phyloP scores from a whole-genome alignment of 768 basidiomycete species.

The Podaxis sp. region DNA sequence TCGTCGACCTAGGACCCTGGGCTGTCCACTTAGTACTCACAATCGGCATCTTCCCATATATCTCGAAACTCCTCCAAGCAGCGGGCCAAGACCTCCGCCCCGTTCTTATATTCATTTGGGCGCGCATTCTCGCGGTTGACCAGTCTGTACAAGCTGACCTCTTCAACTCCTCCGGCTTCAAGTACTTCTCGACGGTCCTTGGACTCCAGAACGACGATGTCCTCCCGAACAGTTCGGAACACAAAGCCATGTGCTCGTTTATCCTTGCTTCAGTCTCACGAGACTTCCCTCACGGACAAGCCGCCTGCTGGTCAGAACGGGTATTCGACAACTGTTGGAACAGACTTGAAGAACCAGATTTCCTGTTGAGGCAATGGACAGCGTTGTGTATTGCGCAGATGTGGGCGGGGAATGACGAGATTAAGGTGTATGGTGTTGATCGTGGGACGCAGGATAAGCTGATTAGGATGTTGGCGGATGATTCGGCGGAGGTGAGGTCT shows the following conservation, averaged over 20 bases:
- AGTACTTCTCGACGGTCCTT: slow-evolving; percentile 81
- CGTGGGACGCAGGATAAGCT: slow-evolving; percentile 80
- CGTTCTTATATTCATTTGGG: slow-evolving; percentile 98
- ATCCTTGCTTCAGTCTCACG: slow-evolving; percentile 88
- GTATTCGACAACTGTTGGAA: slow-evolving; percentile 89
- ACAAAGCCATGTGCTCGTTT: slow-evolving; percentile 98
- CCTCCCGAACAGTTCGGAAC: slow-evolving; percentile 93
- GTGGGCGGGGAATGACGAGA: slow-evolving; percentile 92
- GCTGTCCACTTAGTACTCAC: slow-evolving; percentile 94
- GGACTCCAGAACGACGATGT: slow-evolving; percentile 63
- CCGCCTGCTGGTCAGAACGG: slow-evolving; percentile 74
- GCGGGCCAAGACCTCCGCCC: slow-evolving; percentile 95
- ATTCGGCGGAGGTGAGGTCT: slow-evolving; percentile 89
- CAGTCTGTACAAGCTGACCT: slow-evolving; percentile 89
- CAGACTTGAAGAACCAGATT: slow-evolving; percentile 85
- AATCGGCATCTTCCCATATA: slow-evolving; percentile 98
- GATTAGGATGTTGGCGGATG: slow-evolving; percentile 75
- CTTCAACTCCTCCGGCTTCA: slow-evolving; percentile 78
- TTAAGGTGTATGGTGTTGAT: slow-evolving; percentile 81
- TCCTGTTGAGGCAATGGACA: slow-evolving; percentile 91
- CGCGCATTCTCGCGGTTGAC: slow-evolving; percentile 96
- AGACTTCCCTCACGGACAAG: slow-evolving; percentile 86
- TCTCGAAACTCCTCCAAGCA: slow-evolving; percentile 92
- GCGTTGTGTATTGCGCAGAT: slow-evolving; percentile 91
- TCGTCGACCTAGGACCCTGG: slow-evolving; percentile 98